Percentiles rank a stretch among this genome's conserved stretches.
These are phyloP conservation scores for Chenopodium album DNA, from an alignment of 148 eudicot genomes.

Conservation along the genomic window DNA sequence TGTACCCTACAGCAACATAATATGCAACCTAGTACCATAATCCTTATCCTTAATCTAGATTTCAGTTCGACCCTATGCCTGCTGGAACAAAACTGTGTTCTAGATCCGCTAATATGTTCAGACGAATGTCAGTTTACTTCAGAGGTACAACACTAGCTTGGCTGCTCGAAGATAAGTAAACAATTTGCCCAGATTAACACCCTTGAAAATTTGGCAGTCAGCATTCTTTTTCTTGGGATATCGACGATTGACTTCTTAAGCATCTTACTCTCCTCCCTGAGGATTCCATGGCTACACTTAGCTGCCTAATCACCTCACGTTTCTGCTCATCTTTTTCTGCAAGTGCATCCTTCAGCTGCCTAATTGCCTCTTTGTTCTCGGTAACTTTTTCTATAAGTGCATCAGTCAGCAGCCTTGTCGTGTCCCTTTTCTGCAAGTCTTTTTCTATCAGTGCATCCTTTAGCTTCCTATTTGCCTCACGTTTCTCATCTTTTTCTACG, in stretches of 20 bases:
- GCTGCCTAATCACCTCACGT: conserved; percentile 87
- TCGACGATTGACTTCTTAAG: conserved; percentile 42
- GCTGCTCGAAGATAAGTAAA: conserved; percentile 30
- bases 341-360: conserved; percentile 28
- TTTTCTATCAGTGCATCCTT: conserved; percentile 43
- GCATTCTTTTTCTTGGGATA: conserved; percentile 41
- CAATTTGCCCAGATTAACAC: conserved; percentile 39
- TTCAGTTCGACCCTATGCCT: conserved; percentile 1
- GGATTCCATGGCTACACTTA: conserved; percentile 58
- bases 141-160: conserved; percentile 23
- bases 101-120: conserved; percentile 9
- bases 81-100: conserved; percentile 18
- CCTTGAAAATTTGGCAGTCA: conserved; percentile 38
- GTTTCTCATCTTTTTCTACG: conserved; percentile 62
- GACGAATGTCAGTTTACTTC: conserved; percentile 8
- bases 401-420: conserved; percentile 23
- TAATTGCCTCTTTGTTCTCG: conserved; percentile 52
- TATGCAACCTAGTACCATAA: conserved; percentile 11
- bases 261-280: conserved; percentile 63
- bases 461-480: conserved; percentile 31
- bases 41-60: neutral
- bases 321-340: conserved; percentile 79
- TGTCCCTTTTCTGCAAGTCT: conserved; percentile 70
- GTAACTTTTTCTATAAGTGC: conserved; percentile 52
- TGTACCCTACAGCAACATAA: neutral